Evolutionary conservation across 2,329 filamentous ascomycete genomes (phyloP).

Genomic region (Epichloe aotearoae): DNA sequence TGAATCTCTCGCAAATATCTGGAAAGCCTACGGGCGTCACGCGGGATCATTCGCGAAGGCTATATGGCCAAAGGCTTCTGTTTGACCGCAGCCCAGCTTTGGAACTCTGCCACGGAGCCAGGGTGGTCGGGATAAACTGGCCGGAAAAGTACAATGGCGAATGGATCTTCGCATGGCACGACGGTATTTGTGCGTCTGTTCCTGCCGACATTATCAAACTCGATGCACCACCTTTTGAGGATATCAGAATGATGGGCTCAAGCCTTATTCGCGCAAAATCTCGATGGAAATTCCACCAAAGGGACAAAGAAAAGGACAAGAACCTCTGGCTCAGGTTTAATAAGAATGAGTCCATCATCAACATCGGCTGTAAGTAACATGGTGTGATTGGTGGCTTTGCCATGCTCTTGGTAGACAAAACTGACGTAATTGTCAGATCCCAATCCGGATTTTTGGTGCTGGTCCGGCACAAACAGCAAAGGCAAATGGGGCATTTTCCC

Average conservation of each 20-base stretch:
- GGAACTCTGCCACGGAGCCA: constrained; percentile 34
- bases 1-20: constrained; percentile 26
- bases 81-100: constrained; percentile 31
- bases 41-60: constrained; percentile 32
- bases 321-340: constrained; percentile 47
- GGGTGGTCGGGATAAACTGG: constrained; percentile 37
- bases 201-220: constrained; percentile 35
- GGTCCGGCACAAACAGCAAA: constrained; percentile 38
- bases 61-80: constrained; percentile 32
- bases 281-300: constrained; percentile 40
- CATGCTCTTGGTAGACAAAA: background rate
- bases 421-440: constrained; percentile 19
- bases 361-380: constrained; percentile 40
- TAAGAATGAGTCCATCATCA: constrained; percentile 53
- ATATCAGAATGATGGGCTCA: constrained; percentile 32
- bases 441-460: constrained; percentile 40
- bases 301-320: constrained; percentile 28
- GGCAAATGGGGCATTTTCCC: constrained; percentile 42
- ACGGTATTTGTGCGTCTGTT: constrained; percentile 36
- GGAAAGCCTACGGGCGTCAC: constrained; percentile 31
- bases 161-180: constrained; percentile 45
- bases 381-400: background rate
- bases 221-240: constrained; percentile 30
- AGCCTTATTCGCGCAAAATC: constrained; percentile 35
- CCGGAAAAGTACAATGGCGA: constrained; percentile 38